Percentiles rank a stretch among this genome's conserved stretches.
Evolutionary conservation across 2,329 filamentous ascomycete species (phyloP).

Genomic region (Aspergillus sp.): DNA sequence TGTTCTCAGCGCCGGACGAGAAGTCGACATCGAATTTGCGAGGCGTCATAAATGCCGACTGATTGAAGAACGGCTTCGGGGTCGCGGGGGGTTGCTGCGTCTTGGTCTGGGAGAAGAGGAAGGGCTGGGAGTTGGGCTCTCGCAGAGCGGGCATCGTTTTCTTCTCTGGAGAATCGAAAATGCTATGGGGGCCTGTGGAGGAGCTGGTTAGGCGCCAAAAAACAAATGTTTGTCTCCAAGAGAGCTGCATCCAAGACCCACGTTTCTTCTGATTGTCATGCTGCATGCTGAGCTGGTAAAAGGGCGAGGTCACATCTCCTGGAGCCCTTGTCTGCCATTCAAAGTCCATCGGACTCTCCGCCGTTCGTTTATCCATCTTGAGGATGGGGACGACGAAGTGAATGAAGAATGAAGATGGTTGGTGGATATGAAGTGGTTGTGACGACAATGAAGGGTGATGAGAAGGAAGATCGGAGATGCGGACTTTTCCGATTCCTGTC

Average conservation of each 20-base stretch:
- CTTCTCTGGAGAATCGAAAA: conserved; percentile 54
- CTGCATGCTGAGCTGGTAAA: conserved; percentile 49
- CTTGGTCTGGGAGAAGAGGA: conserved; percentile 49
- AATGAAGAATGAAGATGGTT: conserved; percentile 15
- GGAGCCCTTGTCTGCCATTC: conserved; percentile 50
- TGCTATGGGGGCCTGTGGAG: conserved; percentile 40
- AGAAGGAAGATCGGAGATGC: conserved; percentile 6
- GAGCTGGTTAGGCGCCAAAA: background rate
- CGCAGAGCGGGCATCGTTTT: conserved; percentile 48
- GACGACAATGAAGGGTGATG: background rate
- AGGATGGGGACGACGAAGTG: conserved; percentile 7
- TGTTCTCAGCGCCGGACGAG: conserved; percentile 50
- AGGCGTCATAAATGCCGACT: conserved; percentile 52
- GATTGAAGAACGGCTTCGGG: conserved; percentile 38
- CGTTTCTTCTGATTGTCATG: conserved; percentile 47
- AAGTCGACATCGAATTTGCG: conserved; percentile 51
- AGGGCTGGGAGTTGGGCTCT: conserved; percentile 52
- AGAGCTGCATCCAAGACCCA: conserved; percentile 27
- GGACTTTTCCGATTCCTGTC: conserved; percentile 14
- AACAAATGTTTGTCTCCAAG: no score
- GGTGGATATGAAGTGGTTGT: conserved; percentile 7
- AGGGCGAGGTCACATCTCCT: conserved; percentile 49
- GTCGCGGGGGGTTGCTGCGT: conserved; percentile 33
- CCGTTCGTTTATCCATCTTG: conserved; percentile 42
- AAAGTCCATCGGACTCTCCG: conserved; percentile 54